Base-by-base conservation (phyloP, 2,329 filamentous ascomycete genomes). In the Fusarium chlamydosporum region DNA sequence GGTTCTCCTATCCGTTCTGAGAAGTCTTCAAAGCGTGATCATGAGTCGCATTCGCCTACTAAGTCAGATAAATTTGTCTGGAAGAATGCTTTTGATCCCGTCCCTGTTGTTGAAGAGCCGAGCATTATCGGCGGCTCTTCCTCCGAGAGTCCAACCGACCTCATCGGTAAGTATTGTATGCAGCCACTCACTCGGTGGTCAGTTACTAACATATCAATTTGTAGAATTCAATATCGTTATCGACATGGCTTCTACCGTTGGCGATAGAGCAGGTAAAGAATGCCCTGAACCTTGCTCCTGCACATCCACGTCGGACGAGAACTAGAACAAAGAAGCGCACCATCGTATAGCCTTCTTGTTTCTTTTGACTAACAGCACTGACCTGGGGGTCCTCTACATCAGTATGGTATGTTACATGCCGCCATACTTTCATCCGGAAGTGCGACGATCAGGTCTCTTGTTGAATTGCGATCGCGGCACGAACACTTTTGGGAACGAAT, bases 81-180 rank as follows among this genome's bases (percentile, higher is more conserved):
- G 68, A 70, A 68, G 41, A 70, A 70, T 34, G 68, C 52, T 8
- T 70, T 70, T 37, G 65, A 76, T 12, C 56, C 59, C 15, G 60
- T 77, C 13, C 75, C 78, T 3, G 77, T 77, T 33, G 72, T 80
- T 31, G 79, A 81, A 43, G 79, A 81, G 59, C 75, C 76, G 16
- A 65, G 65, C 20, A 77, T 77, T 15, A 57, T 74, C 4, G 48
- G 69, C 7, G 51, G 60, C 8, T 43, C 59, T 9, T 74, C 76
- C 4, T 72, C 76, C 12, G 61, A 72, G 9, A 58, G 47, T 15
- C 50, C 50, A 26, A 61, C 72, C 6, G 74, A 74, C 33, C 53
- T 79, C 41, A 72, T 80, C 45, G 77, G 78, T 80, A 71, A 61
- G 75, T 62, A 9, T 6, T 9, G 29, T 45, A 18, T 18, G 41